Base-by-base conservation (phyloP, 164 flowering plant genomes). In the Hamamelis virginiana region DNA sequence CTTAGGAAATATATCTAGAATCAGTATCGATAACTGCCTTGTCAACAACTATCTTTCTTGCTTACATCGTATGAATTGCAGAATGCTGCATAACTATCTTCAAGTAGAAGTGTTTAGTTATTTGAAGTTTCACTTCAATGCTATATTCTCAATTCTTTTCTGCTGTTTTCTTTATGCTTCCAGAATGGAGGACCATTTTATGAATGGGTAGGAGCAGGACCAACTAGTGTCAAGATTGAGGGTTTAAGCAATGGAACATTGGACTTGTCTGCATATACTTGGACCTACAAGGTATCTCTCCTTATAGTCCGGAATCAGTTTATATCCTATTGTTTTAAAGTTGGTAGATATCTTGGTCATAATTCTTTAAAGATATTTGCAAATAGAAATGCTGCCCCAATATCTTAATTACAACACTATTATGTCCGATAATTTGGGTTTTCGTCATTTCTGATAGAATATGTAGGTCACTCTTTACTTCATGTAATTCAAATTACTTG, bases 181-280 rank as follows among this genome's bases (percentile, higher is more conserved):
- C 73, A 96, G 99, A 93, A 84, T 80, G 99, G 89, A 63, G 99
- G 99, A 61, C 80, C 96, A 59, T 84, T 80, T 80, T 96, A 90
- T 75, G 99, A 96, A 75, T 90, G 85, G 87, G 75, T 84, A 11
- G 90, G 89, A 74, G 97, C 99, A 10, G 99, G 99, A 66, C 70
- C 86, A 55, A 87, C 95, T 22, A 89, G 84, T 79, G 95, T 96
- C 62, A 82, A 73, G 69, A 78, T 96, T 62, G 67, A 56, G 70
- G 97, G 98, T 27, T 74, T 90, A 65, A 86, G 78, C 45, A 85
- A 79, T 79, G 96, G 89, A 67, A 83, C 82, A 19, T 27, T 83
- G 8, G 91, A 96, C 73, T 78, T 96, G 76, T 82, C 98, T 66
- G 61, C 77, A 21, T 48, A 63, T 69, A 69, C 74, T 38, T 96